These are phyloP conservation scores for Fusarium concolor DNA, from an alignment of 2,329 filamentous ascomycete species.

Conservation along the genomic window DNA sequence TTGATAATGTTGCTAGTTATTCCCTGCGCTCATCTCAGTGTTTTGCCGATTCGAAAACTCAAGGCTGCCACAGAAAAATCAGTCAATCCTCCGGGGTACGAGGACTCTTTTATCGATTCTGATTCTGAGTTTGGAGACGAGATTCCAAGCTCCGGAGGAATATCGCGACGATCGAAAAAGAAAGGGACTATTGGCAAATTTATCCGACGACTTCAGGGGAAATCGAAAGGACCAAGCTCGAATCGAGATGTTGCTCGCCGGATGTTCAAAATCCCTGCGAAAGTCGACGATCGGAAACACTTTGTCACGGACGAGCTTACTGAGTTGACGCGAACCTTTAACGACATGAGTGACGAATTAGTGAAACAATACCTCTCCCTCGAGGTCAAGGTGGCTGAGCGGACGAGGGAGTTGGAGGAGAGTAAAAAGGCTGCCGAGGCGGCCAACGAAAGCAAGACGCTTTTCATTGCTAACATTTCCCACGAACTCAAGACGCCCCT, in stretches of 20 bases:
- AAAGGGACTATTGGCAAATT: slow-evolving; percentile 57
- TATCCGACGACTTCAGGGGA: slow-evolving; percentile 52
- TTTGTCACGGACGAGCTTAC: slow-evolving; percentile 86
- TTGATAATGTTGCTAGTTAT: slow-evolving; percentile 77
- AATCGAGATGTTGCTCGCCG: slow-evolving; percentile 58
- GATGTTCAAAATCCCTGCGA: slow-evolving; percentile 85
- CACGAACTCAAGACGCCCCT: slow-evolving; percentile 91
- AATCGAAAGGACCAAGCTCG: slow-evolving; percentile 46
- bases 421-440: slow-evolving; percentile 93
- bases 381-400: slow-evolving; percentile 84
- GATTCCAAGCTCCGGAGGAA: slow-evolving; percentile 54
- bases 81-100: slow-evolving; percentile 73
- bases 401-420: slow-evolving; percentile 85
- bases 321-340: slow-evolving; percentile 86
- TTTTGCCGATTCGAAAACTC: slow-evolving; percentile 81
- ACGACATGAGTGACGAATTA: slow-evolving; percentile 93
- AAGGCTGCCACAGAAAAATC: slow-evolving; percentile 81
- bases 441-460: slow-evolving; percentile 96
- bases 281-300: slow-evolving; percentile 81
- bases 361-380: slow-evolving; percentile 86
- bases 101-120: slow-evolving; percentile 58
- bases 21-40: slow-evolving; percentile 84
- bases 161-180: slow-evolving; percentile 59
- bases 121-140: slow-evolving; percentile 58
- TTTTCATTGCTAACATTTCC: slow-evolving; percentile 96